Base-by-base conservation (phyloP, 2,329 filamentous ascomycete genomes). In the Mariannaea sp. region DNA sequence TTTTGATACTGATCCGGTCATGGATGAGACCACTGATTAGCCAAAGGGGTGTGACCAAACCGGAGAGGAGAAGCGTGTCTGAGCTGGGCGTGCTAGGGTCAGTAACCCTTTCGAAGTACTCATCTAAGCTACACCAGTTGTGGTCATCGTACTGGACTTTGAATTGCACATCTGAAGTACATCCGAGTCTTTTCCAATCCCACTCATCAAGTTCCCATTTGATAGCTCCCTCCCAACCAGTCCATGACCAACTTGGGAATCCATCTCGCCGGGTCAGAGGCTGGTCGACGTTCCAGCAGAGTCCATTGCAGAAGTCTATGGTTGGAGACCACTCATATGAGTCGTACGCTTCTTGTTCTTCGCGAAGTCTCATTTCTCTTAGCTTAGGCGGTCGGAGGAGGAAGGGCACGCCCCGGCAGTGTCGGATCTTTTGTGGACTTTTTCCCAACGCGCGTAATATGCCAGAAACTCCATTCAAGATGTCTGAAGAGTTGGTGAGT, bases 201-300 rank as follows among this genome's bases (percentile, higher is more conserved):
- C 2, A 16, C 9, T 32, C 17, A 12, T 5, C 2, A 10, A 48
- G 32, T 1, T 2, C 33, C 45, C 45, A 48, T 13, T 40, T 9
- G 27, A 40, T 10, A 19, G 6, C 6, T 1, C 35, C 26, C 2
- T 14, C 10, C 38, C 46, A 49, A 3, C 38, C 29, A 2, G 46
- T 29, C 38, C 38, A 49, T 7, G 38, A 49, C 46, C 46, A 49
- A 10, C 46, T 49, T 20, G 38, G 46, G n/a, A 49, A 35, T 4
- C 38, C 38, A 7, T 16, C 5, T 19, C 46, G 38, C 8, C 29
- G 36, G 9, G 33, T 16, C 9, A 7, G 8, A 36, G 38, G n/a
- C 20, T 14, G 14, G 8, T n/a, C 1, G 10, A 5, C 12, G 7
- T 12, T 20, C 46, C 46, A 48, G 14, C 26, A 40, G 16, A 48